phyloP scores from a whole-genome alignment of 1,284 basidiomycete genomes.

The Fomitopsis betulina region DNA sequence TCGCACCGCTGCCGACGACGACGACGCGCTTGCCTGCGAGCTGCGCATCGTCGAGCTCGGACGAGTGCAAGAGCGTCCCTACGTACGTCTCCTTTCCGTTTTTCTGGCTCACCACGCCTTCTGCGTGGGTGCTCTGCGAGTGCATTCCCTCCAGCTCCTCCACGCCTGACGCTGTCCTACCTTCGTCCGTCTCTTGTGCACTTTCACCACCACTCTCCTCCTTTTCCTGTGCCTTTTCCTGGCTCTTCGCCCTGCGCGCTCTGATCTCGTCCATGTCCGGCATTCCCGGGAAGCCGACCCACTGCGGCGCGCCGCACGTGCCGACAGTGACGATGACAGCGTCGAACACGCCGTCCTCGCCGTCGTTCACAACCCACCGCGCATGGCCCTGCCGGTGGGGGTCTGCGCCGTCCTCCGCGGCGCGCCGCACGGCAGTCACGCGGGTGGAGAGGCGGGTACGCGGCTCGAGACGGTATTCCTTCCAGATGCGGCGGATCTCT shows the following conservation, averaged over 20 bases:
- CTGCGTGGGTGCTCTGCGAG: background rate
- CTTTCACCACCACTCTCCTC: slow-evolving; percentile 16
- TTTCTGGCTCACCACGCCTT: slow-evolving; percentile 6
- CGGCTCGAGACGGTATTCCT: slow-evolving; percentile 46
- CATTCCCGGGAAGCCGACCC: slow-evolving; percentile 45
- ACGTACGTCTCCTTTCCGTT: slow-evolving; percentile 27
- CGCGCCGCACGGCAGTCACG: slow-evolving; percentile 34
- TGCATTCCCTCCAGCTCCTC: slow-evolving; percentile 3
- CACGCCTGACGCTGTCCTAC: background rate
- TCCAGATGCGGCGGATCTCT: slow-evolving; percentile 52
- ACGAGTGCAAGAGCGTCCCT: slow-evolving; percentile 51
- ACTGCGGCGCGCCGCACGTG: slow-evolving; percentile 52
- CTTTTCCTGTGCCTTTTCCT: slow-evolving; percentile 11
- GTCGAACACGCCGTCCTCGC: slow-evolving; percentile 46
- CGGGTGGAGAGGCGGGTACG: slow-evolving; percentile 45
- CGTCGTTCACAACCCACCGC: slow-evolving; percentile 52
- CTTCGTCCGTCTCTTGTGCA: slow-evolving; percentile 1
- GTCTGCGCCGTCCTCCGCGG: slow-evolving; percentile 18
- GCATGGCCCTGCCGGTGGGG: slow-evolving; percentile 32
- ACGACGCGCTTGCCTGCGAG: slow-evolving; percentile 44
- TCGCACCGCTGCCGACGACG: slow-evolving; percentile 56
- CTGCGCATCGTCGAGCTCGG: slow-evolving; percentile 38
- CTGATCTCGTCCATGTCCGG: slow-evolving; percentile 22
- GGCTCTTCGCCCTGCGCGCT: slow-evolving; percentile 2
- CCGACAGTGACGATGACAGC: slow-evolving; percentile 54